These are phyloP conservation scores for Lachnellula subtilissima DNA, from an alignment of 2,329 filamentous ascomycete species.

Conservation along the genomic window DNA sequence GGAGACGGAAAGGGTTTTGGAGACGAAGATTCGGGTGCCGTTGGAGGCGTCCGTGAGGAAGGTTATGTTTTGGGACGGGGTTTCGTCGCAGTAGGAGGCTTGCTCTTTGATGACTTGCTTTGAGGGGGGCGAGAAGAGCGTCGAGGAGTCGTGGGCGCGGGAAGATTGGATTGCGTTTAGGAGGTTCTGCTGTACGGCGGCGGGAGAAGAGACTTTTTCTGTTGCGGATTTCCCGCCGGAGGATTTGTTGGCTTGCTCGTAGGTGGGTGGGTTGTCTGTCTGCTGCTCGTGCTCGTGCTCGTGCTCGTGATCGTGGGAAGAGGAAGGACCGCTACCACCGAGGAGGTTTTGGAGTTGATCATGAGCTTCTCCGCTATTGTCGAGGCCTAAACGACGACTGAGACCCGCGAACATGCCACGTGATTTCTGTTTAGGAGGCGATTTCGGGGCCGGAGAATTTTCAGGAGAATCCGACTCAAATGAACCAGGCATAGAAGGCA, in stretches of 20 bases:
- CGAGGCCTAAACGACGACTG: conserved; percentile 63
- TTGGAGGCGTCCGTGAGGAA: conserved; percentile 66
- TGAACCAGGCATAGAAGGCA: conserved; percentile 63
- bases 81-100: conserved; percentile 79
- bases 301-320: background rate
- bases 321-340: conserved; percentile 12
- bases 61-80: conserved; percentile 65
- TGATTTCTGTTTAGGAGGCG: conserved; percentile 36
- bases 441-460: conserved; percentile 31
- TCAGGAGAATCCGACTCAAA: conserved; percentile 63
- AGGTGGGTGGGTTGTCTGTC: conserved; percentile 24
- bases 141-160: conserved; percentile 67
- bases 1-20: conserved; percentile 47
- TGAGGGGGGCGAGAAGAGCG: conserved; percentile 67
- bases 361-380: conserved; percentile 42
- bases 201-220: conserved; percentile 53
- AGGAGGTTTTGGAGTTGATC: conserved; percentile 43
- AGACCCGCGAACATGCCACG: conserved; percentile 62
- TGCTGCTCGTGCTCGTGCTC: conserved; percentile 7
- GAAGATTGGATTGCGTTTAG: conserved; percentile 74
- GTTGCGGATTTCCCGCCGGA: no score
- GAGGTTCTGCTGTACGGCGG: conserved; percentile 63
- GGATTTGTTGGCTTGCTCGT: conserved; percentile 20
- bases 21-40: conserved; percentile 69
- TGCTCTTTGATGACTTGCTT: conserved; percentile 75